Base-by-base conservation (phyloP, 345 rosid species). In the Rhodomyrtus tomentosa region DNA sequence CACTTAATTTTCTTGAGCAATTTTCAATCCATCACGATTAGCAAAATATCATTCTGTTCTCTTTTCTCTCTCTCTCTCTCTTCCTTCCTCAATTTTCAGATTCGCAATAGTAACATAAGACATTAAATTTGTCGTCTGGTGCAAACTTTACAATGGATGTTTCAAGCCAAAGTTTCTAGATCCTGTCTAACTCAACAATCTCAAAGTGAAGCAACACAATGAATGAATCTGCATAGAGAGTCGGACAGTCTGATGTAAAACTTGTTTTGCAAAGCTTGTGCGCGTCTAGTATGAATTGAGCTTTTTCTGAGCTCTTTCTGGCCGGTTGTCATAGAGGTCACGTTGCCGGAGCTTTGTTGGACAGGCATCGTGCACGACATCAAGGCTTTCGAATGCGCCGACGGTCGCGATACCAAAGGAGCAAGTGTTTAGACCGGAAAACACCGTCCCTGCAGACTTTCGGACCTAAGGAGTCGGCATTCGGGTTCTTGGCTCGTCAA, bases 61-160 rank as follows among this genome's bases (percentile, higher is more conserved):
- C 29, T 59, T 0, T 16, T 59, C 15, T 29, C n/a, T n/a, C n/a
- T n/a, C n/a, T n/a, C n/a, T n/a, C n/a, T n/a, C n/a, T n/a, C n/a
- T n/a, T n/a, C n/a, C n/a, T n/a, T n/a, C n/a, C 20, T 27, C 20
- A 27, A 59, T 7, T 59, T 59, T 59, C 5, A 0, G 74, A 59
- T 29, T 38, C 10, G 0, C 7, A 8, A 18, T 0, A 59, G 40
- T 29, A 59, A 29, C 11, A 59, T 1, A 29, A 0, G 15, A 13
- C 20, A 15, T 29, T 3, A 59, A 29, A 16, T 59, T 59, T 1
- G 74, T 59, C 1, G 6, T 7, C 5, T 2, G 9, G 22, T 16
- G 40, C 74, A 59, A 29, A 29, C 74, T 40, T 15, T 29, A 29
- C 40, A 15, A 58, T 14, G 72, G 38, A 29, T 29, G 11, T 59